Evolutionary conservation across 139 green algal species (phyloP).

Genomic region (Eudorina sp.): DNA sequence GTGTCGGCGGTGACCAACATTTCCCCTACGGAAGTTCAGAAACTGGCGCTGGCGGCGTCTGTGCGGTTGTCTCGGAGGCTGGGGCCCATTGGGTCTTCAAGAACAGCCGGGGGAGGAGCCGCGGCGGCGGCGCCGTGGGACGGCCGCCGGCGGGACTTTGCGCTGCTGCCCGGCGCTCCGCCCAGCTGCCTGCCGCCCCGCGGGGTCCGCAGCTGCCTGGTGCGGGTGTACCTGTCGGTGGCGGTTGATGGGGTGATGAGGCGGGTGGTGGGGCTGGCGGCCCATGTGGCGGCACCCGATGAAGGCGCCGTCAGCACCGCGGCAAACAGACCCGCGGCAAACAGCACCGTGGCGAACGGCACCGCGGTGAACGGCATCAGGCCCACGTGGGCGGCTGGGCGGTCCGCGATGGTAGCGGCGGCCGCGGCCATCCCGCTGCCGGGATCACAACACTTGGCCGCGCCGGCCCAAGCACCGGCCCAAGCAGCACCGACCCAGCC

Average conservation of each 20-base stretch:
- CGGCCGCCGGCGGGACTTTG: neutral
- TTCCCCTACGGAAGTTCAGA: neutral
- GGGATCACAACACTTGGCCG: no score
- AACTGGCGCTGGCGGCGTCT: neutral
- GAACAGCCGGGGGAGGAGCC: neutral
- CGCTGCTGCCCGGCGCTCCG: slow-evolving; percentile 14
- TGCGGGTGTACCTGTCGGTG: slow-evolving; percentile 21
- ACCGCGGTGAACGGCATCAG: no score
- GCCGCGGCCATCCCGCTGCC: no score
- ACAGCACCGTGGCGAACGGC: no score
- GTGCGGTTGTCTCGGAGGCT: neutral
- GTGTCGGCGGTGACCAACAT: neutral
- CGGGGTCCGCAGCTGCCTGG: neutral
- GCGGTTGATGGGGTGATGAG: neutral
- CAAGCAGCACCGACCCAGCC: no score
- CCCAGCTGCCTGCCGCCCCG: neutral
- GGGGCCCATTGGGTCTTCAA: no score
- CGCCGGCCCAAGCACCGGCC: no score
- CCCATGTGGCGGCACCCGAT: slow-evolving; percentile 1
- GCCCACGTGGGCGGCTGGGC: no score
- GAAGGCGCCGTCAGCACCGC: neutral
- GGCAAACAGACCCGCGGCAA: neutral
- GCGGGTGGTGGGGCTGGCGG: slow-evolving; percentile 4
- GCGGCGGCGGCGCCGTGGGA: neutral
- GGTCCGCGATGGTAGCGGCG: neutral